Base-by-base conservation (phyloP, 306 rosid species). In the Casuarina glauca region DNA sequence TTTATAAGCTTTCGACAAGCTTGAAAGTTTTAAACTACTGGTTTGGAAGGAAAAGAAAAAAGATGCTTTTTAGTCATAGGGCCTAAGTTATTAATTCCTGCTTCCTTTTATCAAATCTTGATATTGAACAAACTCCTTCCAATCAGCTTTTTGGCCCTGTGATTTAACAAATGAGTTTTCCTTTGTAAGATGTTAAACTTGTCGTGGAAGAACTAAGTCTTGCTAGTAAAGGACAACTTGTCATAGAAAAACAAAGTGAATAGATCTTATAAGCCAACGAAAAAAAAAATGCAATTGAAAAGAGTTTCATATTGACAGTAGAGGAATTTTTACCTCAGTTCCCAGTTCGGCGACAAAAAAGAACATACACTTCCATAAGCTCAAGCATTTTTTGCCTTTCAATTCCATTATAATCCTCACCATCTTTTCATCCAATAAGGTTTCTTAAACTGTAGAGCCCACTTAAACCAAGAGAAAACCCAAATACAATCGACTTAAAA, bases 381-480 rank as follows among this genome's bases (percentile, higher is more conserved):
- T 84, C 82, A 10, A 75, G 87, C 93, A 89, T 87, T 10, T 77
- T 74, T 88, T 88, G 87, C 83, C 79, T 87, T 83, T 89, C 97
- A 0, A 46, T 75, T 85, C 89, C 88, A 17, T 84, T 68, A 70
- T 87, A 76, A 15, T 89, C 95, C 78, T 74, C 78, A 92, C 97
- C 85, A 84, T 84, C 79, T 82, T 70, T 50, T 83, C 85, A 73
- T 78, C 60, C 69, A 81, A 69, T 52, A 86, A 54, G 84, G 82
- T 87, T 62, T 84, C 88, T 20, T 84, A 93, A 82, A 84, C 86
- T 74, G 43, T 86, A 36, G 88, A 74, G 15, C 98, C 98, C 90
- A 88, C 98, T 94, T 42, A 42, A 6, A 74, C 72, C 36, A 70
- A 79, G 48, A 58, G 68, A 77, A 5, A 80, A 61, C 43, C 68